Percentiles rank a stretch among this genome's conserved stretches.
These are phyloP conservation scores for Teratosphaeria epicoccoides DNA, from an alignment of 2,329 filamentous ascomycete genomes.

Conservation along the genomic window DNA sequence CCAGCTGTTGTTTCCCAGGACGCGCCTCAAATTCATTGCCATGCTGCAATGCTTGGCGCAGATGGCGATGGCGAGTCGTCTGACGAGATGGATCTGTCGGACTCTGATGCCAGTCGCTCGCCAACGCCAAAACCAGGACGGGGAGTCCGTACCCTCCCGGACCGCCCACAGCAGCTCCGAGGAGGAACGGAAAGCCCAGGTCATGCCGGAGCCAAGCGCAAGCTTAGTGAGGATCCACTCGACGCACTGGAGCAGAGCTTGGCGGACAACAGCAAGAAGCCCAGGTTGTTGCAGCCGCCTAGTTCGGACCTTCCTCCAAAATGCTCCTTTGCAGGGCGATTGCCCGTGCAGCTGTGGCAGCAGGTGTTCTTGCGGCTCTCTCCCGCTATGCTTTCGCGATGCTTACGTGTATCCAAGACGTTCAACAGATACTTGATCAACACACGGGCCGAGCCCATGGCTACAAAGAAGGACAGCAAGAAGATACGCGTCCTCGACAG, in stretches of 20 bases:
- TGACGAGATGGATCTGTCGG: constrained; percentile 22
- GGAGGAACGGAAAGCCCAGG: not conserved
- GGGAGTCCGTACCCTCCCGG: constrained; percentile 1
- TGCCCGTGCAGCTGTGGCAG: constrained; percentile 23
- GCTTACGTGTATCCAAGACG: constrained; percentile 21
- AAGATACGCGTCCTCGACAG: constrained; percentile 38
- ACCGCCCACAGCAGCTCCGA: constrained; percentile 1
- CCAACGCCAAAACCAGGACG: constrained; percentile 8
- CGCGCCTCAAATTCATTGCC: not conserved
- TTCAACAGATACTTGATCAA: constrained; percentile 22
- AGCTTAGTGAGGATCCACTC: constrained; percentile 12
- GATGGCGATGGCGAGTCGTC: constrained; percentile 13
- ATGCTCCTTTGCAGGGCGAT: constrained; percentile 2
- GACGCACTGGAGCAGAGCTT: constrained; percentile 5
- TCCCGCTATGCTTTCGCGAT: constrained; percentile 23
- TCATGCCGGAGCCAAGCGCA: constrained; percentile 21
- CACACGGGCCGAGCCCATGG: constrained; percentile 6
- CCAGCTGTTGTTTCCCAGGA: not conserved
- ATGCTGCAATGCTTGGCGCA: not conserved
- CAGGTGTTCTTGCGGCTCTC: constrained; percentile 23
- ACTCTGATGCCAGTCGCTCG: constrained; percentile 13
- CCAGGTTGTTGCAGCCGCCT: constrained; percentile 7
- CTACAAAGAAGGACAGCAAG: constrained; percentile 7
- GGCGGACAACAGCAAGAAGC: constrained; percentile 14
- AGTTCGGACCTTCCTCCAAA: not conserved